Conservation (phyloP, 768 basidiomycete species). For the Rhizopogon rudus region DNA sequence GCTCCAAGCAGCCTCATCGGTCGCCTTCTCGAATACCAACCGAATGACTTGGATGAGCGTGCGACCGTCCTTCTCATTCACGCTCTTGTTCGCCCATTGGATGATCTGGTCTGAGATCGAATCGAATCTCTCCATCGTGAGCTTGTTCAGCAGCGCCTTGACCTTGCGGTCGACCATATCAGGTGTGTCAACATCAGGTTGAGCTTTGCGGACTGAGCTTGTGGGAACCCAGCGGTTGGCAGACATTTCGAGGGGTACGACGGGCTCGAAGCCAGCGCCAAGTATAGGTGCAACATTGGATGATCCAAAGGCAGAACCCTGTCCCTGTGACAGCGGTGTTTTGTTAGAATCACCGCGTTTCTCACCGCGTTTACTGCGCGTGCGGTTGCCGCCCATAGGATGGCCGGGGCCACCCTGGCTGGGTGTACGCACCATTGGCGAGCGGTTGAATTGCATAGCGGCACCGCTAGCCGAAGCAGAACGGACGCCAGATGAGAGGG, state of each 20-base stretch:
- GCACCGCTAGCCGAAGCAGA: constrained; percentile 52
- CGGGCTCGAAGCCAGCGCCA: constrained; percentile 49
- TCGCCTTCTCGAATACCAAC: constrained; percentile 96
- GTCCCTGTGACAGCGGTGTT: constrained; percentile 30
- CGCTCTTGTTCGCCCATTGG: constrained; percentile 89
- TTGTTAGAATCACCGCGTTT: constrained; percentile 60
- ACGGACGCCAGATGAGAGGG: constrained; percentile 38
- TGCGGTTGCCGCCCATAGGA: constrained; percentile 51
- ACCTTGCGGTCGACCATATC: constrained; percentile 92
- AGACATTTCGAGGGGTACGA: constrained; percentile 72
- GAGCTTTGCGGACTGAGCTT: constrained; percentile 39
- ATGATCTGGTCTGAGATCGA: constrained; percentile 95
- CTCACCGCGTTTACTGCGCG: constrained; percentile 81
- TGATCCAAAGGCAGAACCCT: constrained; percentile 30
- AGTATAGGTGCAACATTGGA: constrained; percentile 24
- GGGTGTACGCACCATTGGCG: constrained; percentile 66
- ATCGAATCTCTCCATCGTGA: constrained; percentile 96
- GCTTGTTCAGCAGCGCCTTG: constrained; percentile 87
- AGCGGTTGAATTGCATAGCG: constrained; percentile 46
- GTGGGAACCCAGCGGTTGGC: constrained; percentile 77
- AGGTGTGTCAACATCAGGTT: constrained; percentile 59
- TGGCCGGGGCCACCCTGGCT: constrained; percentile 57
- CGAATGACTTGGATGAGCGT: constrained; percentile 95
- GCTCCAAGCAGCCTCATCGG: constrained; percentile 92
- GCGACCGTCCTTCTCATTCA: constrained; percentile 87